A percentile compares a stretch with the other conserved stretches of the same genome.
Evolutionary conservation across 2,329 filamentous ascomycete genomes (phyloP).

Genomic region (Trichoderma atroviride): DNA sequence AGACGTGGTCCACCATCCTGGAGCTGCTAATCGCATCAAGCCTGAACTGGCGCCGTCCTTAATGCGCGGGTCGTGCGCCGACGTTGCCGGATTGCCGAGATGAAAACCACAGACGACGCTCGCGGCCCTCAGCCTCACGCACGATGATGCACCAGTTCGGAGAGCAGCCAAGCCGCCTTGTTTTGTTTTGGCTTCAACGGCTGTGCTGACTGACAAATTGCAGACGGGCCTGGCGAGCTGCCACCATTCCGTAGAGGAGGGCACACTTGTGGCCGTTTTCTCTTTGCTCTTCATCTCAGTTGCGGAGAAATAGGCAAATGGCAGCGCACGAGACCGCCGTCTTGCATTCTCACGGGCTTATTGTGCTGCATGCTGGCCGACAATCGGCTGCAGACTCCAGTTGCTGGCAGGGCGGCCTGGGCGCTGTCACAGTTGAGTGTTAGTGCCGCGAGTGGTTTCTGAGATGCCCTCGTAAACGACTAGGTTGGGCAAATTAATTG

Average conservation of each 20-base stretch:
- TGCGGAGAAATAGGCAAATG: not conserved
- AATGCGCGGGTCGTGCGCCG: not conserved
- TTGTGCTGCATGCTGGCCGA: not conserved
- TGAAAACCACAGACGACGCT: not conserved
- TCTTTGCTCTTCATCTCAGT: not conserved
- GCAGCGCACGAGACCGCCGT: not conserved
- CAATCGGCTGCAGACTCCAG: not conserved
- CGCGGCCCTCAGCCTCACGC: slow-evolving; percentile 3
- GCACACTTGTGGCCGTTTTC: not conserved
- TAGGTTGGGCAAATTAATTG: not conserved
- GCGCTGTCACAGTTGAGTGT: not conserved
- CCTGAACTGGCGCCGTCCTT: not conserved
- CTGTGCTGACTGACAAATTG: not conserved
- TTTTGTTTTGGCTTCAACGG: not conserved
- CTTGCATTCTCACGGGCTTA: not conserved
- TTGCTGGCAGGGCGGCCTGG: not conserved
- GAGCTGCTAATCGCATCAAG: slow-evolving; percentile 12
- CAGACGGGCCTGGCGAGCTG: not conserved
- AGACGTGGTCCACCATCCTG: not conserved
- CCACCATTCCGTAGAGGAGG: not conserved
- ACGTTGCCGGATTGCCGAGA: slow-evolving; percentile 18
- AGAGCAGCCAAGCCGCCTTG: not conserved
- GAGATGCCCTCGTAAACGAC: not conserved
- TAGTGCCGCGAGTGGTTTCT: not conserved
- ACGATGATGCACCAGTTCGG: not conserved